Conservation (phyloP, 139 green algal genomes). For the Astrephomene gubernaculifera region DNA sequence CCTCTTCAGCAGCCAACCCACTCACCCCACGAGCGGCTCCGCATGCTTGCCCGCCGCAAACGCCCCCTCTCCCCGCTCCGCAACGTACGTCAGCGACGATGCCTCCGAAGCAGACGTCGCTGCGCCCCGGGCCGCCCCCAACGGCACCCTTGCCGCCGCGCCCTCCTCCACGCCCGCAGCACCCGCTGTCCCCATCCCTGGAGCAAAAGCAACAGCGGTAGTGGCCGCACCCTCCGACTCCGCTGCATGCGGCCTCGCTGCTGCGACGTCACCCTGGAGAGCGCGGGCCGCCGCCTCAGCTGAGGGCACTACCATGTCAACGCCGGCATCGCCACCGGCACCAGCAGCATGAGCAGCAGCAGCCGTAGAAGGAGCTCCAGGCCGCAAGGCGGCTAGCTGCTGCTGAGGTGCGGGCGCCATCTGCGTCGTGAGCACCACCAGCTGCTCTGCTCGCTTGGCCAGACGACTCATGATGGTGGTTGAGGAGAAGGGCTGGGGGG, state of each 20-base stretch:
- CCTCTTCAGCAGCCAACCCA: no score
- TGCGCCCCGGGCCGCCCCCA: not conserved
- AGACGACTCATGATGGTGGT: conserved; percentile 77
- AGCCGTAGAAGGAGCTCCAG: no score
- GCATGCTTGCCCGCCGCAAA: no score
- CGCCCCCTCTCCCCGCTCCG: not conserved
- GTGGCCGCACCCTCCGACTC: not conserved
- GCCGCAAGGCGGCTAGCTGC: no score
- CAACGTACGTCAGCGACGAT: conserved; percentile 2
- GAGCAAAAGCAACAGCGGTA: not conserved
- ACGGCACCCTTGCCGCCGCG: not conserved
- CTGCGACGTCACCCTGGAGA: no score
- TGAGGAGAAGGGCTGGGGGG: conserved; percentile 74
- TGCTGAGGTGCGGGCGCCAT: not conserved
- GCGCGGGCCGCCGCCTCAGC: not conserved
- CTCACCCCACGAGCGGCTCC: conserved; percentile 31
- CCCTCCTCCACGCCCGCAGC: not conserved
- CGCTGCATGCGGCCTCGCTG: not conserved
- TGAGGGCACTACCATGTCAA: conserved; percentile 1
- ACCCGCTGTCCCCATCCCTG: not conserved
- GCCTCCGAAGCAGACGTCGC: conserved; percentile 10
- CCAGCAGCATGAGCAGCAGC: not conserved
- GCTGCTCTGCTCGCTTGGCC: conserved; percentile 69
- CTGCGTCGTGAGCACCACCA: conserved; percentile 51
- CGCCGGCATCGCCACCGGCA: not conserved